Evolutionary conservation across 805 yeast genomes (phyloP), one percentile per base, ranked within the genome.

Genomic region (Scheffersomyces lignosus): DNA sequence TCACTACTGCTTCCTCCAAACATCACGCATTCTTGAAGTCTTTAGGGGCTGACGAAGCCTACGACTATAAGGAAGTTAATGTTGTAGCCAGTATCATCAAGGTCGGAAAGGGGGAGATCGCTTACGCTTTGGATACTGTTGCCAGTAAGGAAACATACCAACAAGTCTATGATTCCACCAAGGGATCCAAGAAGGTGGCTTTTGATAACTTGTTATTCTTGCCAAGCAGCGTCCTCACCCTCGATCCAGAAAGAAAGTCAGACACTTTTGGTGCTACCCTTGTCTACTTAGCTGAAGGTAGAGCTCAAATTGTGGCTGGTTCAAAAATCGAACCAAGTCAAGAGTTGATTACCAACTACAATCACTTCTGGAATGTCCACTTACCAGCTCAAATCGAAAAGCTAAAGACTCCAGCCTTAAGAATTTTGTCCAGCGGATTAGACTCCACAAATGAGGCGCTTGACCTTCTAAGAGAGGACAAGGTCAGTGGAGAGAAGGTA

Each of bases 1-100:
- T 60, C 8, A 48, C 62, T 8, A 72, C 77, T 30, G 80, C 84
- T 10, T 74, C 81, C 2, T 52, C 60, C 39, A 72, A 70, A 46
- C 63, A 77, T 52, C 64, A 61, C 41, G 61, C 60, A 10, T 51
- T 49, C 33, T 51, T 79, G 44, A 66, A 65, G 47, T 38, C 51
- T 1, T 48, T 72, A 18, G 84, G 83, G 44, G 83, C 81, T 17
- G 73, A 69, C 41, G 65, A 60, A 20, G 60, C 70, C 12, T 64
- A 76, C 40, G 83, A 81, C 44, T 75, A 76, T 47, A 64, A 62
- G 40, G 78, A 73, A 41, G 48, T 58, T 0, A 71, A 73, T 40
- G 75, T 72, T 37, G 51, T 70, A 34, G 67, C 67, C 20, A 64
- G 72, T 52, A 73, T 76, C 39, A 60, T 54, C 38, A 43, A 49